phyloP scores from a whole-genome alignment of 129 eudicot genomes.

The Calendula officinalis region DNA sequence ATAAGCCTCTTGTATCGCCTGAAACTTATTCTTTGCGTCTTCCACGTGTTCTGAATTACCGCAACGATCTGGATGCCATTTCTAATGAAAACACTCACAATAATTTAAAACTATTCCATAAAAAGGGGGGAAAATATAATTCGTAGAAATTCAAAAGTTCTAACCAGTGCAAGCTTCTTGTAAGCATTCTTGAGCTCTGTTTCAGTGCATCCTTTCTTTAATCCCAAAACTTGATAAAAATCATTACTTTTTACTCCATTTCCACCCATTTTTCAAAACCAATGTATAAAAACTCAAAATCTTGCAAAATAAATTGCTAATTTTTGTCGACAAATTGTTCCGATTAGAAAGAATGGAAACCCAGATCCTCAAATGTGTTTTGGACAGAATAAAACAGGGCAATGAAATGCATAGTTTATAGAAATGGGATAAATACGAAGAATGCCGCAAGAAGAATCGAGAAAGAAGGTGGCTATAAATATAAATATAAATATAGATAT shows the following conservation, averaged over 20 bases:
- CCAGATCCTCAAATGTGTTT: not conserved
- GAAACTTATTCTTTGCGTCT: constrained; percentile 81
- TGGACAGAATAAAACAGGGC: not conserved
- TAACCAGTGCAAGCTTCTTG: constrained; percentile 91
- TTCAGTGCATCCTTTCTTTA: constrained; percentile 66
- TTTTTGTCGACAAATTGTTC: constrained; percentile 13
- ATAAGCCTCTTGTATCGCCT: constrained; percentile 82
- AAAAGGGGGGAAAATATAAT: not conserved
- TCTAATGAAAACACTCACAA: constrained; percentile 31
- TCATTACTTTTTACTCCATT: constrained; percentile 38
- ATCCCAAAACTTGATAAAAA: constrained; percentile 74
- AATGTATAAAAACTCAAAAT: not conserved
- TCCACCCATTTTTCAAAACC: constrained; percentile 42
- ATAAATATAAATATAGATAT: not conserved
- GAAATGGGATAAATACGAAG: constrained; percentile 13
- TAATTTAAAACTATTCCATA: not conserved
- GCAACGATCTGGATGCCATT: constrained; percentile 98
- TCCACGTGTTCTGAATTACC: constrained; percentile 56
- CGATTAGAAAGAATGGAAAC: not conserved
- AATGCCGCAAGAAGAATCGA: constrained; percentile 27
- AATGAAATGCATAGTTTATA: no score
- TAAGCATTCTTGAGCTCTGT: constrained; percentile 74
- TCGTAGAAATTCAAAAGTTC: not conserved
- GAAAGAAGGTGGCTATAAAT: not conserved
- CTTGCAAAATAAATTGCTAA: not conserved